Evolutionary conservation across 495 filamentous ascomycete species (phyloP), one percentile per base, ranked within the genome.

Genomic region (Penicillium manginii): DNA sequence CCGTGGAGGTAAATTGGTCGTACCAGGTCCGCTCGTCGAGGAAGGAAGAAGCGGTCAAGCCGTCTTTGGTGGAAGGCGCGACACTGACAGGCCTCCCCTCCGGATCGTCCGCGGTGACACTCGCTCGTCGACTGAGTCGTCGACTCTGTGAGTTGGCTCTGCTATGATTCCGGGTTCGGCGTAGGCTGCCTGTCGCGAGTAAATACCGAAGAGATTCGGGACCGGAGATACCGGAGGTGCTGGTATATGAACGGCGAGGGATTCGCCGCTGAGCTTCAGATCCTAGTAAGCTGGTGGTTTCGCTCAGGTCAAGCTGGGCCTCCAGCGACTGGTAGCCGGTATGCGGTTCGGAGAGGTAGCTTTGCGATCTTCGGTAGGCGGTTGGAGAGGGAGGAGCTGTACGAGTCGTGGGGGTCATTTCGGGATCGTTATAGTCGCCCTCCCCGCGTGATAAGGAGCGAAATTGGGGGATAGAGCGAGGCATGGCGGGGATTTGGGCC

Each of bases 1-100:
- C 94, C 63, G 93, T 98, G 10, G 91, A 96, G 6, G 93, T 97
- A 73, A 98, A 97, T 73, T 98, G 94, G 77, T 98, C 93, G 73
- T 98, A 98, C 94, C 94, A 98, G 12, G 94, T 90, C 17, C 94
- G 85, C 50, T 98, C 92, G 66, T 98, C 91, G 26, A 84, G 72
- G 52, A 82, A 85, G 14, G 86, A 67, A 5, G 76, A 78, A 18
- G 72, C 71, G 15, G 74, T 80, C 53, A 78, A 43, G 18, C 80
- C 83, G 61, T 80, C 73, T 57, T 88, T 89, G 10, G 81, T 84
- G 39, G 87, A 85, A 19, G 80, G 60, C 54, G 86, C 74, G 19
- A 64, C 42, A 74, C 80, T 66, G 77, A 79, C 64, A 62, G 57
- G 53, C 22, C 43, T 52, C 21, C 58, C 60, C 62, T 50, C 76